Conservation (phyloP, 495 filamentous ascomycete genomes). For the Talaromyces trachyspermus region DNA sequence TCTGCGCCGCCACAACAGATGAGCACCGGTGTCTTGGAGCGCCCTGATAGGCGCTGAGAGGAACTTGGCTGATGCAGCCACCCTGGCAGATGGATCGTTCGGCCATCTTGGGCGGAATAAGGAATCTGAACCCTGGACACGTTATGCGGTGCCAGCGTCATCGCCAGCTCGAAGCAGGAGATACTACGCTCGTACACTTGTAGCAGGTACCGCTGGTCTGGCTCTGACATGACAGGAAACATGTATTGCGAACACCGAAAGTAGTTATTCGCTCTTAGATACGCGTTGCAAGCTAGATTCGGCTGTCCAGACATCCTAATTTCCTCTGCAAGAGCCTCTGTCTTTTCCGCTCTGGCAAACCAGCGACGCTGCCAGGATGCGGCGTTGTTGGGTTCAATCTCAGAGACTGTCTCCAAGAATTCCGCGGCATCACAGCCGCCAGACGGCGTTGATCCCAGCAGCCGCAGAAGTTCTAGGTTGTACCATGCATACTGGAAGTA, state of each 20-base stretch:
- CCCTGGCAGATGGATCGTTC: slow-evolving; percentile 20
- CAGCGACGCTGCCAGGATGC: slow-evolving; percentile 29
- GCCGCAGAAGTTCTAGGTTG: slow-evolving; percentile 38
- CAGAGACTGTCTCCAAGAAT: slow-evolving; percentile 24
- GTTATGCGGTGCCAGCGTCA: slow-evolving; percentile 12
- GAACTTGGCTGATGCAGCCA: slow-evolving; percentile 40
- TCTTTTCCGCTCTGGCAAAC: slow-evolving; percentile 17
- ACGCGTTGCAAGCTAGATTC: slow-evolving; percentile 20
- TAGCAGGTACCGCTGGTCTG: slow-evolving; percentile 14
- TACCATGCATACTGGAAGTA: slow-evolving; percentile 30
- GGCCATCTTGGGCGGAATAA: slow-evolving; percentile 18
- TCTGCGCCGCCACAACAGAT: slow-evolving; percentile 34
- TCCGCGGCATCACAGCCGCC: slow-evolving; percentile 36
- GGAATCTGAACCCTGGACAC: slow-evolving; percentile 28
- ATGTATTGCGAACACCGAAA: slow-evolving; percentile 29
- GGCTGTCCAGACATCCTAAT: slow-evolving; percentile 15
- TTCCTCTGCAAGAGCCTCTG: slow-evolving; percentile 27
- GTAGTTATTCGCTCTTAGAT: slow-evolving; percentile 37
- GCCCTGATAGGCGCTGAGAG: background rate
- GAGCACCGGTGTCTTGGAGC: slow-evolving; percentile 30
- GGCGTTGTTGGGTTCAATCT: slow-evolving; percentile 14
- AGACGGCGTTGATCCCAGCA: slow-evolving; percentile 28
- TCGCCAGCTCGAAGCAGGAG: slow-evolving; percentile 15
- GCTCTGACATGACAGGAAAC: slow-evolving; percentile 11
- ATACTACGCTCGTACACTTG: slow-evolving; percentile 12